Base-by-base conservation (phyloP, 176 grass and related monocot genomes). In the Otatea glauca region DNA sequence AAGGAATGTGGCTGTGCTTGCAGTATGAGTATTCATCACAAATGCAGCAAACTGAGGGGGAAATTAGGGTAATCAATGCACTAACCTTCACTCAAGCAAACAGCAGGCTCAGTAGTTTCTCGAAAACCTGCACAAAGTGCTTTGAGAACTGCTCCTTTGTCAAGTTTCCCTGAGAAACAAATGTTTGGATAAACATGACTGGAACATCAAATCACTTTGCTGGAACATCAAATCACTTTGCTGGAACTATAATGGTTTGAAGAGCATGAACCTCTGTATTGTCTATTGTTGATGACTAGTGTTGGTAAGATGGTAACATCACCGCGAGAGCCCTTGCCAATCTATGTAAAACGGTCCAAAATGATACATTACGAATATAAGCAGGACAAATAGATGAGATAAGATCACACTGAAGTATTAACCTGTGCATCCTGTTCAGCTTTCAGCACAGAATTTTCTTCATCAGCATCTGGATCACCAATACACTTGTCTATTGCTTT, bases 301-400 rank as follows among this genome's bases (percentile, higher is more conserved):
- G 94, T 97, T 69, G 94, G 94, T 62, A 97, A 87, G 81, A 97
- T 97, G 78, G 94, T 97, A 83, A 97, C 89, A 84, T 97, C 94
- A 48, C 94, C 92, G 51, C 85, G 91, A 70, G 89, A 84, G 35
- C 90, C 87, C 72, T 94, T 97, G 43, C 94, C 94, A 85, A 97
- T 94, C 89, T 97, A 65, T 38, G 45, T 42, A 79, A 29, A 85
- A 74, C 42, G 18, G 12, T 25, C 32, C 20, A 67, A 32, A 14
- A 62, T 63, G 16, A 20, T 83, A 75, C 24, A 77, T 47, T 39
- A 23, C 66, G 3, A 72, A 68, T 7, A 59, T 45, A 21, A 74
- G 51, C 32, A 8, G 21, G 55, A 76, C 55, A 5, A 44, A 83
- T 43, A 23, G 27, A 72, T 85, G 38, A 72, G 29, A 70, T 59